Evolutionary conservation across 352 stramenopile species (phyloP).

Genomic region (Phytophthora agathidicida): DNA sequence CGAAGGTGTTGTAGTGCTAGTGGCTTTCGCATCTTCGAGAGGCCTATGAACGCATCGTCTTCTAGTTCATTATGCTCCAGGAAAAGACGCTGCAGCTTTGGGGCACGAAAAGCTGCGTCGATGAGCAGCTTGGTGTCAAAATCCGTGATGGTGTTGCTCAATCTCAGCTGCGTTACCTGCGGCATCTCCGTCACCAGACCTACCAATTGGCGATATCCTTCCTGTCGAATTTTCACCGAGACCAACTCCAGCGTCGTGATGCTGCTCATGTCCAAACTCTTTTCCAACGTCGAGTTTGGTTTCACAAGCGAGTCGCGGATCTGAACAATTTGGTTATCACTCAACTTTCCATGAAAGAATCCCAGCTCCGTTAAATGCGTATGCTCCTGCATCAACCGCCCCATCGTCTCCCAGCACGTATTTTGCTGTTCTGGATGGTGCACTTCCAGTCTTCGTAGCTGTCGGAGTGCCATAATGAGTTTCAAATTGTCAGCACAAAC

Average conservation of each 20-base stretch:
- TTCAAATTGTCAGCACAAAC: constrained; percentile 54
- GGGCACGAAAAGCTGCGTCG: constrained; percentile 38
- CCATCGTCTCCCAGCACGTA: constrained; percentile 49
- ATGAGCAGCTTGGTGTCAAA: constrained; percentile 64
- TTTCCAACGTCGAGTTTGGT: constrained; percentile 5
- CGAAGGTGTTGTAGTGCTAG: constrained; percentile 50
- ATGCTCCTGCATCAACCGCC: constrained; percentile 38
- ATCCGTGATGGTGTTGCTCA: constrained; percentile 67
- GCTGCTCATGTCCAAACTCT: constrained; percentile 12
- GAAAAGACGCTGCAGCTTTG: constrained; percentile 51
- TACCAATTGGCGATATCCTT: constrained; percentile 54
- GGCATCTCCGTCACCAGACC: constrained; percentile 41
- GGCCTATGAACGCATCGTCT: constrained; percentile 59
- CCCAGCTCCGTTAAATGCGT: constrained; percentile 49
- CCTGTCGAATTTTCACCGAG: constrained; percentile 64
- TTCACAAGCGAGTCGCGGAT: constrained; percentile 38
- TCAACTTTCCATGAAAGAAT: constrained; percentile 79
- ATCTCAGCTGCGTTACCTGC: constrained; percentile 48
- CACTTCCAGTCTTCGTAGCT: constrained; percentile 64
- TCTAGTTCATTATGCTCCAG: constrained; percentile 84
- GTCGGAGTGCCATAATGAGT: constrained; percentile 46
- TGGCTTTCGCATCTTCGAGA: constrained; percentile 22
- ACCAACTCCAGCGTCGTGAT: constrained; percentile 66
- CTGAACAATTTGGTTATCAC: constrained; percentile 45
- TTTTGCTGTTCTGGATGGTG: constrained; percentile 78